Evolutionary conservation across 805 yeast species (phyloP).

Genomic region (Yamadazyma paraphyllophila): DNA sequence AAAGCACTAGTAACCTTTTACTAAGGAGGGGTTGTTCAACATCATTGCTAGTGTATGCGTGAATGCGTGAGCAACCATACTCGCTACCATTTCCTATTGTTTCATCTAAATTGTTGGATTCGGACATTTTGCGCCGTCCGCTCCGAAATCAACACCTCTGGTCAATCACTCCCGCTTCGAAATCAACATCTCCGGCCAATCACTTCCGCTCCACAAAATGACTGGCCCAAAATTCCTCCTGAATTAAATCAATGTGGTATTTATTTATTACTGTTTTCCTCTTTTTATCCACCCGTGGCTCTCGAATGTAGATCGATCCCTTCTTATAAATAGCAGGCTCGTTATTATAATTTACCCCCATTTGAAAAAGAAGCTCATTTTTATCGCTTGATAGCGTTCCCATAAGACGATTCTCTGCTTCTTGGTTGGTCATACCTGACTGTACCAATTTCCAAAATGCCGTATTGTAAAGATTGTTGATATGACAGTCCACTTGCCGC

Average conservation of each 20-base stretch:
- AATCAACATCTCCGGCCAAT: too few relatives aligned
- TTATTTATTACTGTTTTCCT: slow-evolving; percentile 42
- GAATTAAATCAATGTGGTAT: slow-evolving; percentile 61
- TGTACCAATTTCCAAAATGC: slow-evolving; percentile 84
- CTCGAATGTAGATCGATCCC: slow-evolving; percentile 67
- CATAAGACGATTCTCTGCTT: slow-evolving; percentile 72
- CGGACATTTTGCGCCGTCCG: too few relatives aligned
- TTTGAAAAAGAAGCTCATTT: slow-evolving; percentile 81
- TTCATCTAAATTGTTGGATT: neutral
- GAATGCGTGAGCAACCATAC: too few relatives aligned
- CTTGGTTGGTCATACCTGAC: slow-evolving; percentile 63
- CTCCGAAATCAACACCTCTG: too few relatives aligned
- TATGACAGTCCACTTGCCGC: slow-evolving; percentile 97
- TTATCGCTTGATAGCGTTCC: slow-evolving; percentile 85
- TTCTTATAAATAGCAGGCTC: slow-evolving; percentile 87
- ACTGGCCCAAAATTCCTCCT: slow-evolving; percentile 60
- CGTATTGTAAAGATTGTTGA: slow-evolving; percentile 91
- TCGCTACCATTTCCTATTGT: too few relatives aligned
- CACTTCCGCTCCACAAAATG: slow-evolving; percentile 20
- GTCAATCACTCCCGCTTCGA: too few relatives aligned
- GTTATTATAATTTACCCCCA: slow-evolving; percentile 85
- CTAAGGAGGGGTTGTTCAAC: too few relatives aligned
- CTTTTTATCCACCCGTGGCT: slow-evolving; percentile 46
- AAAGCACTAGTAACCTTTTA: too few relatives aligned
- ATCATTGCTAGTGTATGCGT: too few relatives aligned